Percentiles rank a stretch among this genome's conserved stretches.
Conservation (phyloP, 176 grass and related monocot species). For the Pontederia crassipes region DNA sequence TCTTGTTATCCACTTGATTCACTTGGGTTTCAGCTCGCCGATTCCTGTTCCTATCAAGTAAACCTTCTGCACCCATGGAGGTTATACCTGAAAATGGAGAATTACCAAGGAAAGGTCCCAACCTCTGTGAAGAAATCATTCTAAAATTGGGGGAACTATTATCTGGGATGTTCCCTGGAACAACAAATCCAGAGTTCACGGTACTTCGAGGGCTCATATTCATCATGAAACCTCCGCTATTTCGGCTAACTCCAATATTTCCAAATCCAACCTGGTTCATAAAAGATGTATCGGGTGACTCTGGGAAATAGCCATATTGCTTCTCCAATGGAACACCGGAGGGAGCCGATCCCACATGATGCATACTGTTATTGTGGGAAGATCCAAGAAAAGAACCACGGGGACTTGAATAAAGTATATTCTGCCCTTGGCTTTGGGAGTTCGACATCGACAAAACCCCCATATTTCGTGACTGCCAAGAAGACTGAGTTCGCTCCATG, state of each 20-base stretch:
- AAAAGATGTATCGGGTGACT: conserved; percentile 26
- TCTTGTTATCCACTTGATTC: conserved; percentile 29
- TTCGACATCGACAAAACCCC: conserved; percentile 20
- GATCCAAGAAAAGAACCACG: conserved; percentile 28
- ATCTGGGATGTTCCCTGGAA: conserved; percentile 25
- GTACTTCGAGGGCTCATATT: conserved; percentile 14
- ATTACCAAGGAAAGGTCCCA: conserved; percentile 11
- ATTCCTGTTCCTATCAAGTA: conserved; percentile 17
- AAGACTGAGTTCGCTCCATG: conserved; percentile 59
- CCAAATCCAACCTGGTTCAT: conserved; percentile 31
- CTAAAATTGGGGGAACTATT: conserved; percentile 15
- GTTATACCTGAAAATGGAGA: conserved; percentile 17
- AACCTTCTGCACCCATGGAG: conserved; percentile 21
- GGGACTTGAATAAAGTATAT: conserved; percentile 13
- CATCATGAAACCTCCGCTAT: conserved; percentile 20
- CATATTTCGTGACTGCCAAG: conserved; percentile 46
- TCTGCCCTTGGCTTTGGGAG: conserved; percentile 17
- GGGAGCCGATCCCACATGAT: conserved; percentile 42
- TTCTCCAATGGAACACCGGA: conserved; percentile 31
- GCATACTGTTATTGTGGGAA: conserved; percentile 22
- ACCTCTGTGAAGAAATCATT: conserved; percentile 10
- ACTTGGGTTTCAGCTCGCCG: conserved; percentile 11
- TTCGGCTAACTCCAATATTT: conserved; percentile 13
- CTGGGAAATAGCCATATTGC: conserved; percentile 26
- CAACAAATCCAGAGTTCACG: conserved; percentile 10